Evolutionary conservation across 2,329 filamentous ascomycete genomes (phyloP).

Genomic region (Alternaria sp.): DNA sequence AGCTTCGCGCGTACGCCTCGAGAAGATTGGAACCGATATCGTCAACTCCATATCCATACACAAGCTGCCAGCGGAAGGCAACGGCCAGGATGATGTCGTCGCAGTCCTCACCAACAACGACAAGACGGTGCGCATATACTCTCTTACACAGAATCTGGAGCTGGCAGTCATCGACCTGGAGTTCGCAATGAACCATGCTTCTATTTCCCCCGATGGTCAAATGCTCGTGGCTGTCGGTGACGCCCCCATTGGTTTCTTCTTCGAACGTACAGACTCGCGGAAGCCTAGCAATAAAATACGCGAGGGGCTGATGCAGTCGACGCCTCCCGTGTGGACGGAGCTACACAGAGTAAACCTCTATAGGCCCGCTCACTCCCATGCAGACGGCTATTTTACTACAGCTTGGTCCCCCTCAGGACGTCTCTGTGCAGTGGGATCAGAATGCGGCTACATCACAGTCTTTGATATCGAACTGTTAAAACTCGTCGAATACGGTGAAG

Average conservation of each 20-base stretch:
- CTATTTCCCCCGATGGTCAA: slow-evolving; percentile 88
- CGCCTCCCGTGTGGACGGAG: slow-evolving; percentile 49
- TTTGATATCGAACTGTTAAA: slow-evolving; percentile 65
- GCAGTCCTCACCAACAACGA: slow-evolving; percentile 90
- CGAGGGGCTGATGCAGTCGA: slow-evolving; percentile 27
- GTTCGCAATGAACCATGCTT: slow-evolving; percentile 89
- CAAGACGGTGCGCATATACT: slow-evolving; percentile 83
- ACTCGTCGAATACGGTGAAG: slow-evolving; percentile 53
- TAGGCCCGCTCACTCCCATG: slow-evolving; percentile 44
- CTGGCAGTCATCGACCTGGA: slow-evolving; percentile 76
- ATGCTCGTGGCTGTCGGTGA: slow-evolving; percentile 86
- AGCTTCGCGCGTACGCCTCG: slow-evolving; percentile 55
- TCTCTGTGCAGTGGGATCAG: slow-evolving; percentile 77
- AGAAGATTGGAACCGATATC: slow-evolving; percentile 67
- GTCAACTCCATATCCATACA: slow-evolving; percentile 73
- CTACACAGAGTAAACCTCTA: slow-evolving; percentile 52
- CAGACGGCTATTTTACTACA: slow-evolving; percentile 73
- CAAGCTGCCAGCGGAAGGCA: slow-evolving; percentile 53
- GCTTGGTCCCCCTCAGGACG: slow-evolving; percentile 76
- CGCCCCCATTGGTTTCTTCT: slow-evolving; percentile 84
- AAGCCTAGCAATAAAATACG: slow-evolving; percentile 34
- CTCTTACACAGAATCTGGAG: slow-evolving; percentile 70
- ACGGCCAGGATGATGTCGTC: slow-evolving; percentile 65
- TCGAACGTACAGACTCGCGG: slow-evolving; percentile 60
- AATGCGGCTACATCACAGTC: slow-evolving; percentile 79